A percentile compares a stretch with the other conserved stretches of the same genome.
Conservation (phyloP, 192 early-diverging fungal species). For the Gaertneriomyces semiglobifer region DNA sequence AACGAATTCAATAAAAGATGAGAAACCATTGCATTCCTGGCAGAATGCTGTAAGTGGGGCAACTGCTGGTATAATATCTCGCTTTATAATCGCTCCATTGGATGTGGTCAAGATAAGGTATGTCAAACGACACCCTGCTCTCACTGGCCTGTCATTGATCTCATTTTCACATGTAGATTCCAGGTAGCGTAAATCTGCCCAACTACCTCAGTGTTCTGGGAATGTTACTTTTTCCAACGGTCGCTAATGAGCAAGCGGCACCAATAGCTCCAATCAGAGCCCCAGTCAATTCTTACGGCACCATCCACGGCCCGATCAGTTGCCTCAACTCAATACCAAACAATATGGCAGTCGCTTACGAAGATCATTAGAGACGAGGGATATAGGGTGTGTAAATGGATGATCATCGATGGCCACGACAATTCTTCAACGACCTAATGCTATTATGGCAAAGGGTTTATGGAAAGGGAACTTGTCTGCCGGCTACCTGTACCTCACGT, state of each 20-base stretch:
- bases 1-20: not conserved
- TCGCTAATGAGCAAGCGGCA: too few species aligned
- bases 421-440: not conserved
- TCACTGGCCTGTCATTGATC: not conserved
- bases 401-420: too few species aligned
- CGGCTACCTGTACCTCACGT: constrained; percentile 87
- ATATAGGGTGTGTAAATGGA: constrained; percentile 51
- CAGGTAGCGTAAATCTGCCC: not conserved
- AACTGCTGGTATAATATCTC: constrained; percentile 58
- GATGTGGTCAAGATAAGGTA: constrained; percentile 93
- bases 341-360: constrained; percentile 61
- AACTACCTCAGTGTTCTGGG: too few species aligned
- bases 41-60: constrained; percentile 55
- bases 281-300: not conserved
- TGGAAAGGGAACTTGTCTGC: constrained; percentile 96
- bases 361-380: constrained; percentile 81
- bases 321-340: constrained; percentile 51
- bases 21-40: constrained; percentile 14
- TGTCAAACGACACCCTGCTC: not conserved
- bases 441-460: constrained; percentile 51
- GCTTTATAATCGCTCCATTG: constrained; percentile 84
- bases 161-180: not conserved
- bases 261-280: too few species aligned
- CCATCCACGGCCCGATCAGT: not conserved
- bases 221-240: too few species aligned